Percentiles rank a stretch among this genome's conserved stretches.
Conservation (phyloP, 2,329 filamentous ascomycete species). For the Fonsecaea multimorphosa region DNA sequence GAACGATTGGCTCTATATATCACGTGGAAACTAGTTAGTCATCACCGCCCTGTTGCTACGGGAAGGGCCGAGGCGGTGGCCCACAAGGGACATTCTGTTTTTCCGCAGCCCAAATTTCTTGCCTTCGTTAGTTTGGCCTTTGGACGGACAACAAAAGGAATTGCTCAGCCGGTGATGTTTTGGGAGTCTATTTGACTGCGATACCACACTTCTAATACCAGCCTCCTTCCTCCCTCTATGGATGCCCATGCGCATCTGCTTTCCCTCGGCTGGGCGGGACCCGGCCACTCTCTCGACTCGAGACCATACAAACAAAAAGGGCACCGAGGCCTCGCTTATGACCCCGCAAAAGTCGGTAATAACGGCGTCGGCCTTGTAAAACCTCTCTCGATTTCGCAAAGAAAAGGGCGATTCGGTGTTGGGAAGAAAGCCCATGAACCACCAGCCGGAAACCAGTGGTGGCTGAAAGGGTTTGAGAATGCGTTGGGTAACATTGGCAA, state of each 20-base stretch:
- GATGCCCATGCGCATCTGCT: conserved; percentile 82
- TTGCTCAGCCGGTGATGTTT: not conserved
- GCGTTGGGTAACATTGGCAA: conserved; percentile 71
- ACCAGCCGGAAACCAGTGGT: conserved; percentile 84
- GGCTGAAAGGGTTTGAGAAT: conserved; percentile 92
- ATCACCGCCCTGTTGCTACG: not conserved
- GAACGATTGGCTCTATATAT: not conserved
- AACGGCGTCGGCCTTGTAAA: conserved; percentile 74
- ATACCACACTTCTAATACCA: not conserved
- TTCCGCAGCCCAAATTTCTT: not conserved
- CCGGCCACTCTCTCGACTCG: conserved; percentile 84
- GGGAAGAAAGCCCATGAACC: conserved; percentile 74
- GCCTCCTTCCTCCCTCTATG: conserved; percentile 61
- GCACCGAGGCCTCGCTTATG: conserved; percentile 48
- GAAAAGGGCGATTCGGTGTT: conserved; percentile 75
- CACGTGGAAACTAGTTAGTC: not conserved
- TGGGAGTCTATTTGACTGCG: not conserved
- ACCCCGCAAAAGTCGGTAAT: conserved; percentile 35
- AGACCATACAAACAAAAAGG: conserved; percentile 47
- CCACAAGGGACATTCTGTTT: not conserved
- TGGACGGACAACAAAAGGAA: not conserved
- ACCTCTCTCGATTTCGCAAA: conserved; percentile 82
- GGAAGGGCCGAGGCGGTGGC: not conserved
- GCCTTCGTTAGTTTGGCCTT: not conserved
- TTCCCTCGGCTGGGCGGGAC: conserved; percentile 87